Percentiles rank a stretch among this genome's conserved stretches.
Conservation (phyloP, 768 basidiomycete species). For the Lactifluus piperatus region DNA sequence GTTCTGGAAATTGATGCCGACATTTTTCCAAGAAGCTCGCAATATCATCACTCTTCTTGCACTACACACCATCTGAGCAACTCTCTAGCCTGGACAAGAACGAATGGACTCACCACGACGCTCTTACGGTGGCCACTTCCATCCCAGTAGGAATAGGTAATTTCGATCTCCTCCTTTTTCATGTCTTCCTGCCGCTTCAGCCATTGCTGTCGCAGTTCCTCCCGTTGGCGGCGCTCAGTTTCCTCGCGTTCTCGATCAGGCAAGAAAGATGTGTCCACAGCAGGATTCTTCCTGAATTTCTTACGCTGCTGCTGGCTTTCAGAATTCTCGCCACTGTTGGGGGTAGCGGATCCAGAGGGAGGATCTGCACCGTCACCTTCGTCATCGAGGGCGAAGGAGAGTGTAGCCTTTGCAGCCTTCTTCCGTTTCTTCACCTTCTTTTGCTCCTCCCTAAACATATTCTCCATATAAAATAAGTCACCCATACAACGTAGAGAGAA, state of each 20-base stretch:
- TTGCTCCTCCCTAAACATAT: slow-evolving; percentile 78
- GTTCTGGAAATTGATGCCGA: slow-evolving; percentile 85
- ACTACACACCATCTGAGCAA: slow-evolving; percentile 44
- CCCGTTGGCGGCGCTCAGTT: slow-evolving; percentile 79
- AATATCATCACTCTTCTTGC: slow-evolving; percentile 94
- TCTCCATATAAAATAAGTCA: slow-evolving; percentile 74
- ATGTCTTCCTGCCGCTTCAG: slow-evolving; percentile 60
- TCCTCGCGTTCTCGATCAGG: slow-evolving; percentile 98
- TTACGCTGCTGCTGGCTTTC: slow-evolving; percentile 54
- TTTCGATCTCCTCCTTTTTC: slow-evolving; percentile 71
- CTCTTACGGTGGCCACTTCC: slow-evolving; percentile 94
- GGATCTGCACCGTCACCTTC: slow-evolving; percentile 47
- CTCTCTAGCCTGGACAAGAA: not conserved
- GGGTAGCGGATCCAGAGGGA: slow-evolving; percentile 27
- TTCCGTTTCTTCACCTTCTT: slow-evolving; percentile 89
- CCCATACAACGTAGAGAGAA: slow-evolving; percentile 27
- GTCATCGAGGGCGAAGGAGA: slow-evolving; percentile 89
- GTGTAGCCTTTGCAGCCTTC: slow-evolving; percentile 77
- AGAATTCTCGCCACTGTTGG: slow-evolving; percentile 28
- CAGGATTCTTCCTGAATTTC: slow-evolving; percentile 89
- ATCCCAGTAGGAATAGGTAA: slow-evolving; percentile 97
- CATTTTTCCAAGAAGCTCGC: slow-evolving; percentile 87
- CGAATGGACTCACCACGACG: slow-evolving; percentile 55
- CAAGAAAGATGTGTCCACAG: slow-evolving; percentile 95
- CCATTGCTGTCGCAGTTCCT: slow-evolving; percentile 87